Percentiles rank a stretch among this genome's conserved stretches.
Evolutionary conservation across 805 yeast species (phyloP).

Genomic region (Suhomyces sp.): DNA sequence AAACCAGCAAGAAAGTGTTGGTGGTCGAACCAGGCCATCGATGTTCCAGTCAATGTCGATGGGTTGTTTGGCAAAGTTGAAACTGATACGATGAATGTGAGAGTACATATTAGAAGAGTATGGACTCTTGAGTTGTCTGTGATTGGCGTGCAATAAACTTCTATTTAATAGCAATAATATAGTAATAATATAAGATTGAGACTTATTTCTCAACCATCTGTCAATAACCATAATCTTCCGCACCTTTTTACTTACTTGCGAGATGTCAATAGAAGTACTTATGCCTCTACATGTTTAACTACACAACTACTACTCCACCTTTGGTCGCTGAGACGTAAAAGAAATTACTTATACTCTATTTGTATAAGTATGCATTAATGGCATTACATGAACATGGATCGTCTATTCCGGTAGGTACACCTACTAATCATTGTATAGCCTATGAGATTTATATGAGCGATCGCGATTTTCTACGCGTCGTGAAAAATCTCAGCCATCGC

Average conservation of each 20-base stretch:
- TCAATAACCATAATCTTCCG: too few relatives aligned
- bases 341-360: too few relatives aligned
- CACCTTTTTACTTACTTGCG: too few relatives aligned
- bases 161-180: not conserved
- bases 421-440: not conserved
- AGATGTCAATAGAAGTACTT: too few relatives aligned
- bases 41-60: constrained; percentile 35
- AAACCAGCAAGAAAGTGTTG: constrained; percentile 98
- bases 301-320: too few relatives aligned
- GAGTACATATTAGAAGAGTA: constrained; percentile 85
- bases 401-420: not conserved
- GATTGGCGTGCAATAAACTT: constrained; percentile 65
- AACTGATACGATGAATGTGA: constrained; percentile 34
- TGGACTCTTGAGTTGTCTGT: constrained; percentile 96
- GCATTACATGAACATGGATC: not conserved
- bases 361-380: not conserved
- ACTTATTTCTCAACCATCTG: not conserved
- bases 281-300: too few relatives aligned
- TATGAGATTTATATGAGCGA: not conserved
- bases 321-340: too few relatives aligned
- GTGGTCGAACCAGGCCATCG: constrained; percentile 77
- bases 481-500: not conserved
- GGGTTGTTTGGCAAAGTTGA: constrained; percentile 26
- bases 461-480: not conserved
- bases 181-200: not conserved